These are phyloP conservation scores for Phyllosticta capitalensis DNA, from an alignment of 2,329 filamentous ascomycete genomes.

Conservation along the genomic window DNA sequence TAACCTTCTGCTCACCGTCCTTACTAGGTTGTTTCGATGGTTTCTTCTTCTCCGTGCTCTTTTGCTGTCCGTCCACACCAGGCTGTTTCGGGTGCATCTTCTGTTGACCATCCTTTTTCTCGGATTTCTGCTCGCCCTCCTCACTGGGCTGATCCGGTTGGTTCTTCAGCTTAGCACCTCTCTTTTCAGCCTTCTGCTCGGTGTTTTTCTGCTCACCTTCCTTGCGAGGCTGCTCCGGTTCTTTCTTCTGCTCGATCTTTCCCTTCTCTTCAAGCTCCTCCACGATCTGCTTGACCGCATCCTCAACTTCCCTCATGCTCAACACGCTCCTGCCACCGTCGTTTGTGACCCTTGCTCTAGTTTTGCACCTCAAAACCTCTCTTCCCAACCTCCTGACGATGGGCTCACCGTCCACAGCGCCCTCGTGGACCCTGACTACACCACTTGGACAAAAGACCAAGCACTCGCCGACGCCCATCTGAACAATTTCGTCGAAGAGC, in stretches of 20 bases:
- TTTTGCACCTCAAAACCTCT: conserved; percentile 8
- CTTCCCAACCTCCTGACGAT: conserved; percentile 3
- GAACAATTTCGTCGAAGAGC: conserved; percentile 39
- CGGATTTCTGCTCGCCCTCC: too few species aligned
- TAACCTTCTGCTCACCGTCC: too few species aligned
- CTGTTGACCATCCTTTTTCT: too few species aligned
- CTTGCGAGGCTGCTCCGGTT: neutral
- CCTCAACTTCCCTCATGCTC: neutral
- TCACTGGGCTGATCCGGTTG: too few species aligned
- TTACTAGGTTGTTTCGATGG: too few species aligned
- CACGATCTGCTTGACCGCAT: neutral
- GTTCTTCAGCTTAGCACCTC: too few species aligned
- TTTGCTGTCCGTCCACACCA: too few species aligned
- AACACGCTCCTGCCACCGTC: conserved; percentile 10
- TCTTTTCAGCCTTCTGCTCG: too few species aligned
- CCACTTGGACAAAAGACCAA: conserved; percentile 7
- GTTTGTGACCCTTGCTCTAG: conserved; percentile 3
- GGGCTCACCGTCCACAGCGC: neutral
- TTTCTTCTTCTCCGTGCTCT: too few species aligned
- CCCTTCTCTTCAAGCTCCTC: neutral
- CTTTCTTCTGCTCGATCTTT: neutral
- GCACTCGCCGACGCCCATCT: conserved; percentile 19
- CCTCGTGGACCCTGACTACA: neutral
- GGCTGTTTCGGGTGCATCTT: too few species aligned
- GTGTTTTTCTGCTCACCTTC: too few species aligned